A percentile compares a stretch with the other conserved stretches of the same genome.
phyloP scores from a whole-genome alignment of 2,329 filamentous ascomycete species.

The Ophioceras dolichostomum region DNA sequence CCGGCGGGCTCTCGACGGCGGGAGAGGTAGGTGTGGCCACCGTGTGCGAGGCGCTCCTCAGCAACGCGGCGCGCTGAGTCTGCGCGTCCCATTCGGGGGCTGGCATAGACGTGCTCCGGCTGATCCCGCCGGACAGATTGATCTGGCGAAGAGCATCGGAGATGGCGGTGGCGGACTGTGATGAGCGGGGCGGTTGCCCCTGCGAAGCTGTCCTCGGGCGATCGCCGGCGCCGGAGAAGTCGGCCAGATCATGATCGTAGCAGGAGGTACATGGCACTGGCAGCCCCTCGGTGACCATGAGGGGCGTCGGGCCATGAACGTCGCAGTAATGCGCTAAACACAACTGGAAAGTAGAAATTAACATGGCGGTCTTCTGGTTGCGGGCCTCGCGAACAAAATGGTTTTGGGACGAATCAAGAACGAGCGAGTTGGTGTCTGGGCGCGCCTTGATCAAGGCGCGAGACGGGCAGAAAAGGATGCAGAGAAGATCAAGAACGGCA shows the following conservation, averaged over 20 bases:
- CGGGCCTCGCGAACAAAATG: too few species aligned
- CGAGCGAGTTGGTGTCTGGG: too few species aligned
- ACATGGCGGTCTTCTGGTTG: conserved; percentile 15
- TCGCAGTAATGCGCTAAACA: conserved; percentile 62
- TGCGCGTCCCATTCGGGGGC: conserved; percentile 31
- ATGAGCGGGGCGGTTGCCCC: conserved; percentile 18
- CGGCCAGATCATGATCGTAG: conserved; percentile 30
- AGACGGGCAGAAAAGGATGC: too few species aligned
- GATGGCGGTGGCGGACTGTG: conserved; percentile 20
- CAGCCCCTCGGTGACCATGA: conserved; percentile 58
- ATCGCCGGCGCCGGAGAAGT: conserved; percentile 15
- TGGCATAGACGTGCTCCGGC: conserved; percentile 29
- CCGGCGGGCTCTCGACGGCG: conserved; percentile 45
- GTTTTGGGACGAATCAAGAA: too few species aligned
- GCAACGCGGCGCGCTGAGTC: conserved; percentile 26
- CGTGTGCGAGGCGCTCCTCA: conserved; percentile 22
- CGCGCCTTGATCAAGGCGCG: too few species aligned
- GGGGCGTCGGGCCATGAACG: conserved; percentile 53
- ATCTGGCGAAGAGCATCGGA: conserved; percentile 35
- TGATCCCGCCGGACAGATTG: conserved; percentile 23
- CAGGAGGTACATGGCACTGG: conserved; percentile 49
- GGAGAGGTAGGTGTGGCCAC: conserved; percentile 20
- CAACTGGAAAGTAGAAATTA: conserved; percentile 39
- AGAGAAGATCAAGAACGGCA: too few species aligned
- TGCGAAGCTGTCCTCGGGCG: conserved; percentile 28